Evolutionary conservation across 2,329 filamentous ascomycete species (phyloP).

Genomic region (Coniochaeta sp.): DNA sequence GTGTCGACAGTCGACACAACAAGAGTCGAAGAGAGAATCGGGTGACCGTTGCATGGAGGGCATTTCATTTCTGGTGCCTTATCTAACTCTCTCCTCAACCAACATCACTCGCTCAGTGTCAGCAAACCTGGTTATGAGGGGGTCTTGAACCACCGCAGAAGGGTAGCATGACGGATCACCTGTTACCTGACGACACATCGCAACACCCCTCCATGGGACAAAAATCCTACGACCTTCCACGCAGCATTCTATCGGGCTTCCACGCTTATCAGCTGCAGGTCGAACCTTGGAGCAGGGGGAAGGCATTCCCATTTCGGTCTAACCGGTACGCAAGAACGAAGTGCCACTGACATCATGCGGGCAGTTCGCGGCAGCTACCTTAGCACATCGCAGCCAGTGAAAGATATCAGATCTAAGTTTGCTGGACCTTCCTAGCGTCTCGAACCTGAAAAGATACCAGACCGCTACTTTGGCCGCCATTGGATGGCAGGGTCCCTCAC

Average conservation of each 20-base stretch:
- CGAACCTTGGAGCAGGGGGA: neutral
- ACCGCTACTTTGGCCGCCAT: neutral
- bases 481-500: too few relatives aligned
- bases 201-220: neutral
- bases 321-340: neutral
- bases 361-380: neutral
- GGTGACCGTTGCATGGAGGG: slow-evolving; percentile 2
- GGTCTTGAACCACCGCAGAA: neutral
- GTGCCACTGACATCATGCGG: neutral
- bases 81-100: neutral
- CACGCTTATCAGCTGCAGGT: slow-evolving; percentile 2
- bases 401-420: neutral
- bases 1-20: slow-evolving; percentile 7
- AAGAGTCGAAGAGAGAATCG: neutral
- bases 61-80: slow-evolving; percentile 1
- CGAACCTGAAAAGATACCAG: too few relatives aligned
- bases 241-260: slow-evolving; percentile 16
- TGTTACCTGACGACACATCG: neutral
- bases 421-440: neutral
- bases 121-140: neutral
- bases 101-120: neutral
- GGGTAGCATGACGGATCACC: neutral
- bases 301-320: neutral
- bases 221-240: slow-evolving; percentile 9
- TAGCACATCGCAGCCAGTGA: too few relatives aligned